Percentiles rank a stretch among this genome's conserved stretches.
Evolutionary conservation across 225 moss, liverwort and hornwort species (phyloP).

Genomic region (Sphagnum contortum): DNA sequence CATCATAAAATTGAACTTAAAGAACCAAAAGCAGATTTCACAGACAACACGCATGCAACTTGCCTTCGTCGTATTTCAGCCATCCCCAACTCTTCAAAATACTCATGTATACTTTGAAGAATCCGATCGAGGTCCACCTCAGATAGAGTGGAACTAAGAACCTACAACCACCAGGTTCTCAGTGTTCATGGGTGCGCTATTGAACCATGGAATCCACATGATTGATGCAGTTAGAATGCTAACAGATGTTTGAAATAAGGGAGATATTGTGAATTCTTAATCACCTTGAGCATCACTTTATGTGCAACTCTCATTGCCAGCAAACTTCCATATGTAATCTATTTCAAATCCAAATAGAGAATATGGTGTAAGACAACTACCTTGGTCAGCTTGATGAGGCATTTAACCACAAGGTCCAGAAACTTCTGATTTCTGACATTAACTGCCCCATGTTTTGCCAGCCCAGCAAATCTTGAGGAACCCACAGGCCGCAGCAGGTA

Average conservation of each 20-base stretch:
- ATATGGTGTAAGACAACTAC: not conserved
- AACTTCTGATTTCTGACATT: conserved; percentile 73
- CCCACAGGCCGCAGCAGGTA: conserved; percentile 71
- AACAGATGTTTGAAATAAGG: no score
- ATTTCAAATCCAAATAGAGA: no score
- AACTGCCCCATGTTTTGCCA: conserved; percentile 29
- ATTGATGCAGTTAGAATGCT: not conserved
- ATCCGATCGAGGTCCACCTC: conserved; percentile 97
- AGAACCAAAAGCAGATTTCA: no score
- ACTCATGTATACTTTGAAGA: conserved; percentile 88
- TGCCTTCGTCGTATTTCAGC: conserved; percentile 91
- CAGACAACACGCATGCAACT: not conserved
- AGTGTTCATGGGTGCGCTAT: no score
- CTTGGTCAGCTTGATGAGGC: conserved; percentile 97
- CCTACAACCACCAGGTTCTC: conserved; percentile 22
- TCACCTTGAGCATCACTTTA: not conserved
- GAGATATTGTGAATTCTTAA: no score
- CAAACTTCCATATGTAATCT: no score
- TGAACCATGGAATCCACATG: no score
- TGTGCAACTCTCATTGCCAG: no score
- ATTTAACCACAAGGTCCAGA: conserved; percentile 94
- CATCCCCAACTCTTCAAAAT: conserved; percentile 90
- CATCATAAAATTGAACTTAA: no score
- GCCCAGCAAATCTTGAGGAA: conserved; percentile 36
- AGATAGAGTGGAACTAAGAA: conserved; percentile 79